phyloP scores from a whole-genome alignment of 805 yeast genomes.

The Cephaloascus fragrans region DNA sequence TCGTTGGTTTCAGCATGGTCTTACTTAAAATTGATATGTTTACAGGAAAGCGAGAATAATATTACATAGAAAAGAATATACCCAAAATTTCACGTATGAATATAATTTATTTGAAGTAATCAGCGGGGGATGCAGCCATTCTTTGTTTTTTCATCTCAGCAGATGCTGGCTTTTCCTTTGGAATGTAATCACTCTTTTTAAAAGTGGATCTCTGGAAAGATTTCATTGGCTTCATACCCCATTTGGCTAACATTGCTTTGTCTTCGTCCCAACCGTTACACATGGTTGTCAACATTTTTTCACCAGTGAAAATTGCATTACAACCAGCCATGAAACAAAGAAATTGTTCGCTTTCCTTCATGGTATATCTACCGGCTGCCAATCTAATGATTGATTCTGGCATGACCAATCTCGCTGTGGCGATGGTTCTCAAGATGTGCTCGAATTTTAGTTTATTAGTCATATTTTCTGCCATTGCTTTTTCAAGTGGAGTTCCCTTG shows the following conservation, averaged over 20 bases:
- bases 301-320: constrained; percentile 76
- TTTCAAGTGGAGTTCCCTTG: constrained; percentile 68
- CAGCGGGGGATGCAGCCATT: too few relatives aligned
- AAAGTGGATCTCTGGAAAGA: constrained; percentile 16
- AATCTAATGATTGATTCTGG: constrained; percentile 61
- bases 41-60: too few relatives aligned
- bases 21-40: too few relatives aligned
- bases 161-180: background rate
- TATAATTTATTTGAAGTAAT: too few relatives aligned
- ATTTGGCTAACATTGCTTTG: constrained; percentile 50
- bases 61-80: too few relatives aligned
- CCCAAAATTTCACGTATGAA: too few relatives aligned
- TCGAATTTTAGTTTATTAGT: constrained; percentile 42
- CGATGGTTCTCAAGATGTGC: constrained; percentile 55
- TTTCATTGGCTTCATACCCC: constrained; percentile 60
- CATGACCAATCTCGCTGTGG: constrained; percentile 70
- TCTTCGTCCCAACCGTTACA: constrained; percentile 84
- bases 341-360: constrained; percentile 70
- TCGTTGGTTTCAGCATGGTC: too few relatives aligned
- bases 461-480: constrained; percentile 23
- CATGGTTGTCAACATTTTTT: constrained; percentile 73
- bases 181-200: background rate
- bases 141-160: too few relatives aligned
- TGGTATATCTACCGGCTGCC: constrained; percentile 76
- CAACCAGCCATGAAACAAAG: constrained; percentile 71